Percentiles rank a stretch among this genome's conserved stretches.
Evolutionary conservation across 2,329 filamentous ascomycete species (phyloP).

Genomic region (Trichophyton schoenleinii): DNA sequence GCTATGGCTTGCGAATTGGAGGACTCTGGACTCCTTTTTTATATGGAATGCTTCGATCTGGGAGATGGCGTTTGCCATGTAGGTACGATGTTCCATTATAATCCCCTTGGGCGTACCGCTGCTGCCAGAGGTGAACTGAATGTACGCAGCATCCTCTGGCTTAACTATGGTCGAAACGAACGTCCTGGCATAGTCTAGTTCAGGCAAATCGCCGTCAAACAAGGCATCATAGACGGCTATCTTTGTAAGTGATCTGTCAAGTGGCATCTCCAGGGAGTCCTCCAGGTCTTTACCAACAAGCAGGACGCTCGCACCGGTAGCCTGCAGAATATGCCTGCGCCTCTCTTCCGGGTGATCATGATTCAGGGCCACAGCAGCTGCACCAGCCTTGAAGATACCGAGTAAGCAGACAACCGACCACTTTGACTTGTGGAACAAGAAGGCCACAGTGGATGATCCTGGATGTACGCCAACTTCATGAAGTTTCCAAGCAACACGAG

Average conservation of each 20-base stretch:
- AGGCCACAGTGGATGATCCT: constrained; percentile 11
- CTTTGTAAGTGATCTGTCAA: not conserved
- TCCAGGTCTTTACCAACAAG: constrained; percentile 5
- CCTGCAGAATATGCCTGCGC: constrained; percentile 2
- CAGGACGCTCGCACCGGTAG: constrained; percentile 1
- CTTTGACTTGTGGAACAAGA: constrained; percentile 13
- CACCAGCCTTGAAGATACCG: constrained; percentile 12
- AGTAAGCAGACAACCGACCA: constrained; percentile 10
- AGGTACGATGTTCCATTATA: not conserved
- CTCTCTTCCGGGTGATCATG: not conserved
- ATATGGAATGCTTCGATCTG: not conserved
- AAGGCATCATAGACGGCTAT: not conserved
- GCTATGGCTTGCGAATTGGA: constrained; percentile 33
- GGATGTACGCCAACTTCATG: constrained; percentile 27
- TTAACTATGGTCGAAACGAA: too few relatives aligned
- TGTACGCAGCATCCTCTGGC: constrained; percentile 14
- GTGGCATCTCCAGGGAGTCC: not conserved
- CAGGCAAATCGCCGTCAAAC: not conserved
- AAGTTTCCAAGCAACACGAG: constrained; percentile 23
- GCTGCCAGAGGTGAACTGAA: constrained; percentile 22
- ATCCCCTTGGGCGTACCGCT: constrained; percentile 5
- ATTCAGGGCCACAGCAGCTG: constrained; percentile 10
- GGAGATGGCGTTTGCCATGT: constrained; percentile 18
- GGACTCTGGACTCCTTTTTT: constrained; percentile 31
- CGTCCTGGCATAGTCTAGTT: not conserved